These are phyloP conservation scores for Globisporangium viniferum DNA, from an alignment of 352 stramenopile genomes.

Conservation along the genomic window DNA sequence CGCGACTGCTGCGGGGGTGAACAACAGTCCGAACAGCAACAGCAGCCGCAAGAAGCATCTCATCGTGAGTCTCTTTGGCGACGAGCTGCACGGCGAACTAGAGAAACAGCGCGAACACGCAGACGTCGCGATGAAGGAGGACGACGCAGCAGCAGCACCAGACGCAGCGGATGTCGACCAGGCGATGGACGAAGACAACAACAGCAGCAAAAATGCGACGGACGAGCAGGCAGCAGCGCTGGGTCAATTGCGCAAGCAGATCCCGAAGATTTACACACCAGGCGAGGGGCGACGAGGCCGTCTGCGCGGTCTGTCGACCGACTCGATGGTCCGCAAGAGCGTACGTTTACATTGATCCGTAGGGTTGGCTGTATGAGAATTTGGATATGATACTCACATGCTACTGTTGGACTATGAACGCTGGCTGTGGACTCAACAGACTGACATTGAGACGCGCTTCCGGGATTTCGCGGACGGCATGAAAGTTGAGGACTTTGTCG, in stretches of 20 bases:
- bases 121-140: constrained; percentile 42
- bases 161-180: constrained; percentile 16
- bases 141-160: constrained; percentile 11
- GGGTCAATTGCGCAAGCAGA: constrained; percentile 26
- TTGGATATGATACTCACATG: not conserved
- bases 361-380: constrained; percentile 3
- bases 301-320: constrained; percentile 56
- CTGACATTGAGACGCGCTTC: constrained; percentile 78
- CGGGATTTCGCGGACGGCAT: constrained; percentile 77
- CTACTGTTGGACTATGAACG: not conserved
- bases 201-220: not conserved
- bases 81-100: constrained; percentile 53
- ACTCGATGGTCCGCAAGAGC: constrained; percentile 58
- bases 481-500: constrained; percentile 88
- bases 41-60: constrained; percentile 56
- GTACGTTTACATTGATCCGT: constrained; percentile 18
- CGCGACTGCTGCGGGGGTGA: constrained; percentile 16
- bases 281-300: constrained; percentile 59
- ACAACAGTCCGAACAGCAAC: constrained; percentile 35
- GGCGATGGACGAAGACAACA: constrained; percentile 31
- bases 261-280: constrained; percentile 72
- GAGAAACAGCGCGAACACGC: constrained; percentile 10
- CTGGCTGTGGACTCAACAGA: constrained; percentile 10
- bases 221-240: not conserved
- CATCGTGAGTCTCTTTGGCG: constrained; percentile 73